These are phyloP conservation scores for Elymus sibiricus DNA, from an alignment of 176 grass and related monocot genomes.

Conservation along the genomic window DNA sequence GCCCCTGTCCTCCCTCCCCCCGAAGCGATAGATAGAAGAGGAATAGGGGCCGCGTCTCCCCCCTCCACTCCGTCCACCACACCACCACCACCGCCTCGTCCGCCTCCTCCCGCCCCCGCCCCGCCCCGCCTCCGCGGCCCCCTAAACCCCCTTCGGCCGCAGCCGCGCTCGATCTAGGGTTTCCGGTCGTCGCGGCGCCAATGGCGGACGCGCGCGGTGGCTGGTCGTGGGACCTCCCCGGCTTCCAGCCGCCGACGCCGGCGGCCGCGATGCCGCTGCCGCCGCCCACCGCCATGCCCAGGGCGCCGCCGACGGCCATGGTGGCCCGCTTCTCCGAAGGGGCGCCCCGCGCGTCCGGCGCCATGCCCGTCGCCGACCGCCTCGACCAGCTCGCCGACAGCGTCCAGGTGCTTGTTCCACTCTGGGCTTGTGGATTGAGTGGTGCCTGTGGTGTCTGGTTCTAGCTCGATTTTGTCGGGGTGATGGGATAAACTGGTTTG, in stretches of 20 bases:
- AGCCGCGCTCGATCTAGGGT: constrained; percentile 62
- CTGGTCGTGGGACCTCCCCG: constrained; percentile 89
- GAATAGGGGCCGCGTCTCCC: neutral
- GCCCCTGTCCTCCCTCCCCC: constrained; percentile 46
- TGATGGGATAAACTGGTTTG: neutral
- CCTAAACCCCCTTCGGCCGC: neutral
- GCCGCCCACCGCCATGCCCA: constrained; percentile 34
- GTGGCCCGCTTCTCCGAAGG: constrained; percentile 38
- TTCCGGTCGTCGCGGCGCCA: constrained; percentile 42
- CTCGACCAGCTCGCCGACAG: constrained; percentile 61
- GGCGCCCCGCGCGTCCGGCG: constrained; percentile 18
- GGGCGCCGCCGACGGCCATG: constrained; percentile 31
- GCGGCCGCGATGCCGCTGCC: neutral
- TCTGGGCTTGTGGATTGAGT: neutral
- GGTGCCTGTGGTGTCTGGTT: neutral
- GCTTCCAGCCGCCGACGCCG: constrained; percentile 62
- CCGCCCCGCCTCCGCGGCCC: neutral
- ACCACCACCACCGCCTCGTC: constrained; percentile 16
- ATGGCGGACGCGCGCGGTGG: constrained; percentile 75
- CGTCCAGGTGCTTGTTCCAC: constrained; percentile 46
- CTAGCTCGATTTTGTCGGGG: neutral
- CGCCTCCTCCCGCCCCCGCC: neutral
- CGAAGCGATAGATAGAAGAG: constrained; percentile 49
- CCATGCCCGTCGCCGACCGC: constrained; percentile 35
- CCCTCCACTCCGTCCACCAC: neutral